phyloP scores from a whole-genome alignment of 805 yeast genomes.

The Nakazawaea anatomiae region DNA sequence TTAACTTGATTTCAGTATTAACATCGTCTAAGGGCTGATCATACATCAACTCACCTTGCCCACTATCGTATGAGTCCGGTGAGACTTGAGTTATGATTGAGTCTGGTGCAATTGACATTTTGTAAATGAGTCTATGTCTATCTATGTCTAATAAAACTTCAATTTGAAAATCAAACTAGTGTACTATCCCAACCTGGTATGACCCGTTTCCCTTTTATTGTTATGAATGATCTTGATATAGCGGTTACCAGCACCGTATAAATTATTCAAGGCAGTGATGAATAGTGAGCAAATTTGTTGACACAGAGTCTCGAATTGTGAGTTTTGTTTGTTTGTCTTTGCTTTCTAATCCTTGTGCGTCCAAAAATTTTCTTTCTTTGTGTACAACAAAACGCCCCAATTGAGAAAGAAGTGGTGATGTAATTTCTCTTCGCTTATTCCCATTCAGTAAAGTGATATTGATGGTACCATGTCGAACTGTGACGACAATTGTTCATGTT shows the following conservation, averaged over 20 bases:
- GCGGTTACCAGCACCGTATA: slow-evolving; percentile 11
- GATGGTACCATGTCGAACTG: not conserved
- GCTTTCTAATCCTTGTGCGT: not conserved
- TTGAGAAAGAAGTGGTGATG: too few relatives aligned
- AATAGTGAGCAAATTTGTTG: too few relatives aligned
- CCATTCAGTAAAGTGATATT: too few relatives aligned
- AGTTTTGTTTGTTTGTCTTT: not conserved
- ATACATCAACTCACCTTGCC: slow-evolving; percentile 8
- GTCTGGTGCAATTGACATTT: slow-evolving; percentile 15
- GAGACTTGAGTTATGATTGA: slow-evolving; percentile 71
- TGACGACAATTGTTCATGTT: not conserved
- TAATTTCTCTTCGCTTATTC: too few relatives aligned
- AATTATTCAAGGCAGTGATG: too few relatives aligned
- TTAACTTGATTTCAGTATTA: slow-evolving; percentile 66
- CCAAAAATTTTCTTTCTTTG: not conserved
- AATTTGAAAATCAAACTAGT: too few relatives aligned
- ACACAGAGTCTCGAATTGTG: too few relatives aligned
- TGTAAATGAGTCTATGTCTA: not conserved
- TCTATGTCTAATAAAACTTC: too few relatives aligned
- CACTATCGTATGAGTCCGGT: slow-evolving; percentile 28
- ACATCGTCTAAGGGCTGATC: slow-evolving; percentile 35
- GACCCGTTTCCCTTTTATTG: too few relatives aligned
- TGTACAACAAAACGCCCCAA: not conserved
- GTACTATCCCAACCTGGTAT: too few relatives aligned
- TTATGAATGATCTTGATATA: not conserved